Base-by-base conservation (phyloP, 2,329 filamentous ascomycete genomes). In the Cryoendolithus antarcticus region DNA sequence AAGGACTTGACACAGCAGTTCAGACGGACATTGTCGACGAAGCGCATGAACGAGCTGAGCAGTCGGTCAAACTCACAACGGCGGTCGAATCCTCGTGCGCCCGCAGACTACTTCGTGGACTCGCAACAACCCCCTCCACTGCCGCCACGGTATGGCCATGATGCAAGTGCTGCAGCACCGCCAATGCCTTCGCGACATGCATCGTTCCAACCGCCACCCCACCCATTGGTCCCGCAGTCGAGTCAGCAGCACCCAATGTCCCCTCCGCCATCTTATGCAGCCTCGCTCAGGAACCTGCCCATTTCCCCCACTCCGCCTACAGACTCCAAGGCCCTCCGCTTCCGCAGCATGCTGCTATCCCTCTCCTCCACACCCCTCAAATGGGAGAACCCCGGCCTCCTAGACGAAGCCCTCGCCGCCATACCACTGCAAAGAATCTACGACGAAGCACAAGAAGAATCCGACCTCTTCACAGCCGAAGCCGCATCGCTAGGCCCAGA, bases 371-470 rank as follows among this genome's bases (percentile, higher is more conserved):
- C 86, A 33, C 91, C 91, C 11, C 82, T 80, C 12, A 91, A 89
- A 59, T 98, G 93, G 66, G 91, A 98, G 62, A 96, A 98, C 61
- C 89, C 91, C 0, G 91, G 91, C 29, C 67, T 96, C 8, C 68
- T 98, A 38, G 91, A 98, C 58, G 89, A 96, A 60, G 91, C 89
- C 4, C 67, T 98, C 11, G 77, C 83, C 45, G 77, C 78, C 30
- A 85, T 98, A 35, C 89, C 89, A 0, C 67, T 96, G 24, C 86
- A 95, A 57, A 77, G 85, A 50, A 85, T 98, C 52, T 96, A 96
- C 62, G 74, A 80, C 48, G 86, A 95, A 58, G 91, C 91, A 37
- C 86, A 96, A 59, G 89, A 96, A 59, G 88, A 96, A 62, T 78
- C 75, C 48, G 86, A 95, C 58, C 79, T 95, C 24, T 69, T 93